A percentile compares a stretch with the other conserved stretches of the same genome.
These are phyloP conservation scores for Dioscorea cayenensis DNA, from an alignment of 116 monocot genomes.

Conservation along the genomic window DNA sequence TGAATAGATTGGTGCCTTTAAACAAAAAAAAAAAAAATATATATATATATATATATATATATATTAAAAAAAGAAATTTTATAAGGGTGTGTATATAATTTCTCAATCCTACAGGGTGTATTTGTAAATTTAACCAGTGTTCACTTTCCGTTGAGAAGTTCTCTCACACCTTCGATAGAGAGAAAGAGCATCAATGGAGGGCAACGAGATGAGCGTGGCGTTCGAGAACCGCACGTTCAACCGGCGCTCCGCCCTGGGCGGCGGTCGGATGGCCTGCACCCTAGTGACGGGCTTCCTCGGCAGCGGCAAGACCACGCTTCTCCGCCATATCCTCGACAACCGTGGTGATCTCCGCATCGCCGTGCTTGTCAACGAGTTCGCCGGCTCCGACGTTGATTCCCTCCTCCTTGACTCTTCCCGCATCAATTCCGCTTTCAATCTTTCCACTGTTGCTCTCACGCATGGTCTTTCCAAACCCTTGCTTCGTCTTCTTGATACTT, in stretches of 20 bases:
- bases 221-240: slow-evolving; percentile 41
- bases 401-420: slow-evolving; percentile 31
- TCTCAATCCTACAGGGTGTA: too few species aligned
- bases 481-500: not conserved
- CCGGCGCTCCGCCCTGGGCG: slow-evolving; percentile 26
- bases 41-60: too few species aligned
- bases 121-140: too few species aligned
- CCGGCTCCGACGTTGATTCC: slow-evolving; percentile 39
- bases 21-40: too few species aligned
- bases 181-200: slow-evolving; percentile 19
- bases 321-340: slow-evolving; percentile 30
- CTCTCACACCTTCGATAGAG: too few species aligned
- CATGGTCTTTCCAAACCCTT: slow-evolving; percentile 17
- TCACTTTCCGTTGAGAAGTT: too few species aligned
- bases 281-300: slow-evolving; percentile 52
- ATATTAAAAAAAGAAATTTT: too few species aligned
- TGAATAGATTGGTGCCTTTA: too few species aligned
- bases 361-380: slow-evolving; percentile 50
- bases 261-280: slow-evolving; percentile 47
- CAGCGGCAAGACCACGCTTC: slow-evolving; percentile 49
- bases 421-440: slow-evolving; percentile 45
- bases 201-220: slow-evolving; percentile 37
- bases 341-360: slow-evolving; percentile 39
- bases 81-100: too few species aligned
- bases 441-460: slow-evolving; percentile 33